Conservation (phyloP, 129 eudicot genomes). For the Ambrosia trifida region DNA sequence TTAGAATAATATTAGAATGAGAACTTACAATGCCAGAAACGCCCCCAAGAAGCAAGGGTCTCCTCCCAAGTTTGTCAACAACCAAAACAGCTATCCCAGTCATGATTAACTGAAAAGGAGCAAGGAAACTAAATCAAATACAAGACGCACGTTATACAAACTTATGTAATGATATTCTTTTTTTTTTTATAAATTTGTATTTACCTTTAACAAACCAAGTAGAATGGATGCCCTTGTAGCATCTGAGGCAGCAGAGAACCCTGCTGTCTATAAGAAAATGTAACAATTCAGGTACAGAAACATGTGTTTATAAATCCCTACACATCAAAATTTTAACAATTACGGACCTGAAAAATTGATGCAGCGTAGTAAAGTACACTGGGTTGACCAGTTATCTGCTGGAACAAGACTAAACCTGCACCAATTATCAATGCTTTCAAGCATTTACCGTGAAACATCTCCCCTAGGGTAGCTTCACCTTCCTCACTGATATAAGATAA, state of each 20-base stretch:
- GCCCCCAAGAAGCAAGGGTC: conserved; percentile 94
- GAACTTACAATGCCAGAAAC: conserved; percentile 89
- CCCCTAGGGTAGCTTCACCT: conserved; percentile 58
- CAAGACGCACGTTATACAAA: background rate
- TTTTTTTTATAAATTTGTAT: background rate
- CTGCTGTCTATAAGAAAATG: conserved; percentile 67
- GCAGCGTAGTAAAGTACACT: conserved; percentile 96
- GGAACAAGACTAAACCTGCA: conserved; percentile 86
- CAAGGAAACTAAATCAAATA: conserved; percentile 3
- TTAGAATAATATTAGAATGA: conserved; percentile 2
- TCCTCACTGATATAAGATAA: conserved; percentile 70
- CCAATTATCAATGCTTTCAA: conserved; percentile 86
- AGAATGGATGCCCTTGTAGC: conserved; percentile 91
- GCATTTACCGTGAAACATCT: conserved; percentile 91
- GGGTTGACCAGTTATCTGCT: conserved; percentile 99
- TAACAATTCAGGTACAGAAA: conserved; percentile 19
- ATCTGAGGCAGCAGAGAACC: conserved; percentile 91
- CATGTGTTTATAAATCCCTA: background rate
- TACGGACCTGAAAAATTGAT: conserved; percentile 72
- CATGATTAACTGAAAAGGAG: conserved; percentile 63
- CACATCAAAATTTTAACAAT: conserved; percentile 10
- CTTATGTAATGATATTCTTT: background rate
- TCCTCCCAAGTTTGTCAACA: conserved; percentile 93
- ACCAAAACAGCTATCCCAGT: conserved; percentile 84
- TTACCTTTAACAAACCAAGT: conserved; percentile 86